Conservation (phyloP, 2,329 filamentous ascomycete species). For the Cordyceps sp. region DNA sequence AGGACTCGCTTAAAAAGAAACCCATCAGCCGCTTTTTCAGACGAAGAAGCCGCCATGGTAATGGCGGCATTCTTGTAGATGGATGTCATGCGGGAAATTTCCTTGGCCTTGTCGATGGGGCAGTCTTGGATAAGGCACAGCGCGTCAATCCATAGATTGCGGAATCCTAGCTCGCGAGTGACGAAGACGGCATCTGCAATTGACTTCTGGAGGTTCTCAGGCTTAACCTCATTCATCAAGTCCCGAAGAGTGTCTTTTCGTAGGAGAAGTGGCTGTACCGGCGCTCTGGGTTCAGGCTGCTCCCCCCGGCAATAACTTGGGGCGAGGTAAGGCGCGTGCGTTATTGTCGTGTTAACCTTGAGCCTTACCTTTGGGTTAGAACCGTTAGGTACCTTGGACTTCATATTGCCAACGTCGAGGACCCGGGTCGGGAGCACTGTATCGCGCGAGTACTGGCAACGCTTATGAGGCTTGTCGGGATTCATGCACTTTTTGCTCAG, state of each 20-base stretch:
- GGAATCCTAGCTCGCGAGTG: not conserved
- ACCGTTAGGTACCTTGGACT: too few relatives aligned
- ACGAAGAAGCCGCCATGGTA: not conserved
- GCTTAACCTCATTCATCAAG: not conserved
- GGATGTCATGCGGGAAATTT: not conserved
- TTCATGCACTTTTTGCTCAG: not conserved
- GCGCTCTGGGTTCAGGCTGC: too few relatives aligned
- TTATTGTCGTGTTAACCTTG: not conserved
- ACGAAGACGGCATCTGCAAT: not conserved
- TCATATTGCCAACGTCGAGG: not conserved
- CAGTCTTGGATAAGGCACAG: not conserved
- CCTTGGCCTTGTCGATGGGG: not conserved
- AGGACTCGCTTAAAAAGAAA: not conserved
- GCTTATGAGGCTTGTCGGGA: not conserved
- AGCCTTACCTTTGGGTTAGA: not conserved
- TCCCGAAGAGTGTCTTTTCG: not conserved
- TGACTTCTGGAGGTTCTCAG: not conserved
- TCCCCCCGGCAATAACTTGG: not conserved
- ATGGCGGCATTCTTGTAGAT: not conserved
- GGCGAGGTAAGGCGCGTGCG: not conserved
- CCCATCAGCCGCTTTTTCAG: not conserved
- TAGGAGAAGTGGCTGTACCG: not conserved
- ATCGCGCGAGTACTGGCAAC: not conserved
- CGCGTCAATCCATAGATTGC: not conserved
- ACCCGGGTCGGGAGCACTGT: not conserved